These are phyloP conservation scores for Hemileia vastatrix DNA, from an alignment of 1,284 basidiomycete species.

Conservation along the genomic window DNA sequence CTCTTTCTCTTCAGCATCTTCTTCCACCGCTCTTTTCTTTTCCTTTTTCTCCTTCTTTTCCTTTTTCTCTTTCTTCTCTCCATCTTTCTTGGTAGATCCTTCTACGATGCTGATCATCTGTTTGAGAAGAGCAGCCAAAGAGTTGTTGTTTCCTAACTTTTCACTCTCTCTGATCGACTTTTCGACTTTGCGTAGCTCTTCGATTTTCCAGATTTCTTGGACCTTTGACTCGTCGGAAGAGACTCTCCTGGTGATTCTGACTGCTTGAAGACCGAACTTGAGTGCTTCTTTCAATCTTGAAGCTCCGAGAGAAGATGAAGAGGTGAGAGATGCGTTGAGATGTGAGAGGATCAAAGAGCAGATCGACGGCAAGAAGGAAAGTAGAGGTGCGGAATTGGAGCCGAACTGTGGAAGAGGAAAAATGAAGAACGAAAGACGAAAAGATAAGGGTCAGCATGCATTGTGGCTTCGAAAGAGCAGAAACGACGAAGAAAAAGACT, in stretches of 20 bases:
- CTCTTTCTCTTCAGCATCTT: no score
- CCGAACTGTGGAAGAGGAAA: no score
- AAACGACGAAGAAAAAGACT: neutral
- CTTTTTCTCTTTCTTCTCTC: neutral
- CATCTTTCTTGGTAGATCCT: neutral
- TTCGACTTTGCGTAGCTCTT: neutral
- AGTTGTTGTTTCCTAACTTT: neutral
- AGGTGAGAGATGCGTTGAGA: no score
- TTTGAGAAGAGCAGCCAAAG: no score
- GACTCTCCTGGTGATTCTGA: conserved; percentile 57
- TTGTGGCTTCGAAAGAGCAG: no score
- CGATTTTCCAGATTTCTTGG: neutral
- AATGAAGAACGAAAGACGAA: no score
- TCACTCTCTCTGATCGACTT: neutral
- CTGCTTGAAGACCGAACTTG: conserved; percentile 59
- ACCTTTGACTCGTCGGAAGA: neutral
- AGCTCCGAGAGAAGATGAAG: conserved; percentile 53
- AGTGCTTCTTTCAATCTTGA: conserved; percentile 67
- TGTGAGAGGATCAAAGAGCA: no score
- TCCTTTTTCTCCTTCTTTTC: neutral
- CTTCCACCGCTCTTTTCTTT: neutral
- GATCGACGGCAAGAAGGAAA: no score
- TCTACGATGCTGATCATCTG: no score
- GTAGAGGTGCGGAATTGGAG: no score
- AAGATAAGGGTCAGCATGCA: no score